Percentiles rank a stretch among this genome's conserved stretches.
phyloP scores from a whole-genome alignment of 2,329 filamentous ascomycete species.

The Aspergillus ibericus region DNA sequence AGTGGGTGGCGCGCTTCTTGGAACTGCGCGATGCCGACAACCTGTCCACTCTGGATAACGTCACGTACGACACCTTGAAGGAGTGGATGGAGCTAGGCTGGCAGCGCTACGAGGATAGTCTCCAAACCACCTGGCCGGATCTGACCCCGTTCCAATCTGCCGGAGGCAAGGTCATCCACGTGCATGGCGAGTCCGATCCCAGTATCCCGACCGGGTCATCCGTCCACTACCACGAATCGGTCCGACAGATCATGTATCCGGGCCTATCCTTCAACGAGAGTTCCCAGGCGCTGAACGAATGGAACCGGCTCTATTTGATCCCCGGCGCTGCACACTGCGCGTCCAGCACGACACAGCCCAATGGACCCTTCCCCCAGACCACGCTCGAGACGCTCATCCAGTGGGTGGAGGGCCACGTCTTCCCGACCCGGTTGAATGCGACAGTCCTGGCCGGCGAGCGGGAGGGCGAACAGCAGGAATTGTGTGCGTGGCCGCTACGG shows the following conservation, averaged over 20 bases:
- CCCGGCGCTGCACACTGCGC: constrained; percentile 57
- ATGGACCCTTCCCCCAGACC: constrained; percentile 45
- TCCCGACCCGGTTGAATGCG: constrained; percentile 47
- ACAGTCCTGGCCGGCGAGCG: constrained; percentile 34
- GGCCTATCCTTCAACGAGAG: constrained; percentile 40
- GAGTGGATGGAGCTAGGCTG: constrained; percentile 55
- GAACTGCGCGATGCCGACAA: constrained; percentile 35
- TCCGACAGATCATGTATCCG: constrained; percentile 53
- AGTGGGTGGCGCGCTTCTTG: constrained; percentile 37
- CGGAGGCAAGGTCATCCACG: constrained; percentile 60
- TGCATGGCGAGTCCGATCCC: constrained; percentile 58
- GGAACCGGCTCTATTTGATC: constrained; percentile 57
- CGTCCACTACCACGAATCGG: constrained; percentile 57
- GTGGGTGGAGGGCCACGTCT: constrained; percentile 54
- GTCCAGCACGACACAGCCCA: constrained; percentile 46
- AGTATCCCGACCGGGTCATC: constrained; percentile 56
- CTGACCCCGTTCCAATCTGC: constrained; percentile 50
- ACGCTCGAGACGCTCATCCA: constrained; percentile 51
- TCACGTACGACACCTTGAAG: constrained; percentile 58
- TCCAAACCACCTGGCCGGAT: constrained; percentile 58
- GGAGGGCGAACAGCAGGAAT: constrained; percentile 31
- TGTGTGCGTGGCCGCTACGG: constrained; percentile 36
- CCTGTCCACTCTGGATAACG: constrained; percentile 45
- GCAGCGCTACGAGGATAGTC: constrained; percentile 50
- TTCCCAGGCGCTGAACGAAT: constrained; percentile 48